Evolutionary conservation across 2,329 filamentous ascomycete species (phyloP).

Genomic region (Monilinia fructicola): DNA sequence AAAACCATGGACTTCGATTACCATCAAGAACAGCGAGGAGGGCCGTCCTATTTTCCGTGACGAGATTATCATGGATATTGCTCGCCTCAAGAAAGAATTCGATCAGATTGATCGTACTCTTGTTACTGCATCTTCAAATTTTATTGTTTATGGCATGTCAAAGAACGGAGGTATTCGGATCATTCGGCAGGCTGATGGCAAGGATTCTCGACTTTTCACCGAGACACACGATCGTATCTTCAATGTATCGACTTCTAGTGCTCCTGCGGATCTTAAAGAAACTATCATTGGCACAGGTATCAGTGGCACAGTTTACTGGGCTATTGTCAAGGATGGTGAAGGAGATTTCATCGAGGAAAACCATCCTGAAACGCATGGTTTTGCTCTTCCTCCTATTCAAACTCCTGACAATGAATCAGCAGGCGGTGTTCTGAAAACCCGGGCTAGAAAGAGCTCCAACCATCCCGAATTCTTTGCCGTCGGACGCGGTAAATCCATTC

Average conservation of each 20-base stretch:
- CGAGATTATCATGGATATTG: slow-evolving; percentile 86
- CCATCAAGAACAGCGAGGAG: slow-evolving; percentile 60
- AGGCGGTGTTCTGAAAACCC: slow-evolving; percentile 91
- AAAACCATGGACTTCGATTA: slow-evolving; percentile 92
- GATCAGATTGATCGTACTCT: slow-evolving; percentile 95
- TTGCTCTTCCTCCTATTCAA: slow-evolving; percentile 83
- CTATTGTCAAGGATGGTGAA: slow-evolving; percentile 71
- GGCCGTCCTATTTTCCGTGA: slow-evolving; percentile 67
- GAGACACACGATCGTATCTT: slow-evolving; percentile 92
- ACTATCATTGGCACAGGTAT: slow-evolving; percentile 89
- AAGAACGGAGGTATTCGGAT: slow-evolving; percentile 91
- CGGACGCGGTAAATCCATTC: slow-evolving; percentile 92
- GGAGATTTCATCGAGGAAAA: slow-evolving; percentile 78
- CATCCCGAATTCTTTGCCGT: slow-evolving; percentile 95
- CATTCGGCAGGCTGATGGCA: slow-evolving; percentile 90
- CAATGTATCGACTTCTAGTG: slow-evolving; percentile 81
- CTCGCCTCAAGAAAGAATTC: slow-evolving; percentile 93
- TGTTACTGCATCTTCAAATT: slow-evolving; percentile 82
- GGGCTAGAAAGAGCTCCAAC: slow-evolving; percentile 82
- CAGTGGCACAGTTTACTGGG: slow-evolving; percentile 96
- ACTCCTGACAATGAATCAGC: slow-evolving; percentile 87
- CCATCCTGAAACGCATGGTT: slow-evolving; percentile 79
- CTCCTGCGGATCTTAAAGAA: slow-evolving; percentile 64
- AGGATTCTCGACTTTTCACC: slow-evolving; percentile 87
- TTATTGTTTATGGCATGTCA: slow-evolving; percentile 91